Conservation (phyloP, 2,329 filamentous ascomycete species). For the Epichloe elymi region DNA sequence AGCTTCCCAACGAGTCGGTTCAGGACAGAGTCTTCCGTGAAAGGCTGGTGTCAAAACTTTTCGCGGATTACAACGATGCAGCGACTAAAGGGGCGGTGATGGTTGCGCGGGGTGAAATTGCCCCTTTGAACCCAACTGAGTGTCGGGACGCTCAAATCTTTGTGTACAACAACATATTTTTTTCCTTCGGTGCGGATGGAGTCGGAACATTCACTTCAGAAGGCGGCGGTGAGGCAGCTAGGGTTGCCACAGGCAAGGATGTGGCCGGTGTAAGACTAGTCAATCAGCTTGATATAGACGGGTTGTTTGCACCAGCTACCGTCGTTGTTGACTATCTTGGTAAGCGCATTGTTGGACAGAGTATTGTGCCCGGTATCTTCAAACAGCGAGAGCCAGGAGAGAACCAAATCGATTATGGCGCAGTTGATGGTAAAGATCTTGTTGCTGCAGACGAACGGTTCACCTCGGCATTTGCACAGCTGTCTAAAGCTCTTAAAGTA, state of each 20-base stretch:
- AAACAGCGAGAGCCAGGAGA: slow-evolving; percentile 95
- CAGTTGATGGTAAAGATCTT: slow-evolving; percentile 91
- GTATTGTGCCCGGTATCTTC: slow-evolving; percentile 97
- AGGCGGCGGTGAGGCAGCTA: slow-evolving; percentile 89
- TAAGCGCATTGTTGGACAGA: slow-evolving; percentile 93
- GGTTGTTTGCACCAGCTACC: slow-evolving; percentile 88
- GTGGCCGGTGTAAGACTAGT: slow-evolving; percentile 88
- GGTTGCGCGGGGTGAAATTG: slow-evolving; percentile 83
- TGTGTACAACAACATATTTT: slow-evolving; percentile 99
- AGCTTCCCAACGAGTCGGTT: slow-evolving; percentile 84
- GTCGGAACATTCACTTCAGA: slow-evolving; percentile 95
- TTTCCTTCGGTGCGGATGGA: slow-evolving; percentile 94
- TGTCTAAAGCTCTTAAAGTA: slow-evolving; percentile 80
- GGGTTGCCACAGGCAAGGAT: slow-evolving; percentile 93
- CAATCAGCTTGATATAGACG: slow-evolving; percentile 92
- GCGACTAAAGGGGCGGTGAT: slow-evolving; percentile 83
- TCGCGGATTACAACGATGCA: slow-evolving; percentile 94
- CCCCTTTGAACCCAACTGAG: slow-evolving; percentile 90
- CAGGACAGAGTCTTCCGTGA: slow-evolving; percentile 95
- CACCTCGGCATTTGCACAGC: slow-evolving; percentile 68
- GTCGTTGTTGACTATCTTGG: slow-evolving; percentile 95
- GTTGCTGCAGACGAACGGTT: slow-evolving; percentile 87
- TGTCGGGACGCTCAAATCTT: slow-evolving; percentile 90
- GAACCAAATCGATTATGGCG: slow-evolving; percentile 97
- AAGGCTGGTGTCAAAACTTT: slow-evolving; percentile 85